A percentile compares a stretch with the other conserved stretches of the same genome.
These are phyloP conservation scores for Poronia punctata DNA, from an alignment of 495 filamentous ascomycete genomes.

Conservation along the genomic window DNA sequence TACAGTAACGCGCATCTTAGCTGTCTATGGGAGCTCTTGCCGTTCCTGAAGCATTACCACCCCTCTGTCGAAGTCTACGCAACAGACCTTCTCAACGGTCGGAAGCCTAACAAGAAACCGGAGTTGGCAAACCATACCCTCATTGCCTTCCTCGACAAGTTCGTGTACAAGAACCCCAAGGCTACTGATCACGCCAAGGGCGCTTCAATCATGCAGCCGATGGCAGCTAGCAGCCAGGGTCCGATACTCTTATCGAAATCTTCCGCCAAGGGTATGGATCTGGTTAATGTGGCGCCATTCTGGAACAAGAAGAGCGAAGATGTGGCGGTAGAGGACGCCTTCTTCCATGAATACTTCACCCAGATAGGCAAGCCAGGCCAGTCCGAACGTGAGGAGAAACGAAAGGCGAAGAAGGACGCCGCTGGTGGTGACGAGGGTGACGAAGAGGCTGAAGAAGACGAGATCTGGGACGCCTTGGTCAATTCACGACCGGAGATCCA, in stretches of 20 bases:
- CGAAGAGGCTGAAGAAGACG: slow-evolving; percentile 56
- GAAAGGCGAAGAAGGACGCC: slow-evolving; percentile 46
- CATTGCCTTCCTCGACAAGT: slow-evolving; percentile 92
- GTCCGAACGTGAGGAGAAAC: slow-evolving; percentile 45
- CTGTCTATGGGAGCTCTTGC: slow-evolving; percentile 87
- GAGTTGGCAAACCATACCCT: slow-evolving; percentile 82
- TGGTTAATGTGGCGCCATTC: slow-evolving; percentile 81
- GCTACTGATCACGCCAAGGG: slow-evolving; percentile 57
- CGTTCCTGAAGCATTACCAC: slow-evolving; percentile 79
- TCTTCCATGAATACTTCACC: slow-evolving; percentile 96
- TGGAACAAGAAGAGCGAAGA: slow-evolving; percentile 85
- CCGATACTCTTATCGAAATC: slow-evolving; percentile 57
- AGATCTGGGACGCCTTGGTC: slow-evolving; percentile 93
- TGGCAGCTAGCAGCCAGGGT: slow-evolving; percentile 54
- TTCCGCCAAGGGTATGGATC: slow-evolving; percentile 41
- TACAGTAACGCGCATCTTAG: slow-evolving; percentile 83
- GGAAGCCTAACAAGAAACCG: slow-evolving; percentile 72
- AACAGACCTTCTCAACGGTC: slow-evolving; percentile 54
- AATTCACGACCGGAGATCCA: slow-evolving; percentile 71
- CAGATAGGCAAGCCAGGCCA: slow-evolving; percentile 60
- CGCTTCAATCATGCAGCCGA: slow-evolving; percentile 90
- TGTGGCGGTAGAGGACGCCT: slow-evolving; percentile 83
- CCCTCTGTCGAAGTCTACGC: slow-evolving; percentile 92
- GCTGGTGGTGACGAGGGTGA: slow-evolving; percentile 37
- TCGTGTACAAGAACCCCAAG: slow-evolving; percentile 90